Evolutionary conservation across 495 filamentous ascomycete genomes (phyloP).

Genomic region (Neurospora sp.): DNA sequence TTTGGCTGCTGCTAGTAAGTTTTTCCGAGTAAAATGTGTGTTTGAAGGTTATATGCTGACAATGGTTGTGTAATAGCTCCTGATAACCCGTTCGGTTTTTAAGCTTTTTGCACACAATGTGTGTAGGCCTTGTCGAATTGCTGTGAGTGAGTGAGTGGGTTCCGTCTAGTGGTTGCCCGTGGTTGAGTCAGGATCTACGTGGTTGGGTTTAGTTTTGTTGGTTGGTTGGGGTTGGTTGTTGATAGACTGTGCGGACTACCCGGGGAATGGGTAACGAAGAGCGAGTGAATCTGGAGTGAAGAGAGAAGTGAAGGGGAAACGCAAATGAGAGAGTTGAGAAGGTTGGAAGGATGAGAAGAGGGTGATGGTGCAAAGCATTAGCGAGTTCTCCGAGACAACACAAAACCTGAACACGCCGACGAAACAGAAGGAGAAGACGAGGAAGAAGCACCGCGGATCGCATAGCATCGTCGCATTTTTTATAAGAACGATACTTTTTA

Average conservation of each 20-base stretch:
- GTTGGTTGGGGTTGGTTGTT: neutral
- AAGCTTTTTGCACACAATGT: neutral
- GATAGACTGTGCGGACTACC: neutral
- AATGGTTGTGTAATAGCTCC: slow-evolving; percentile 5
- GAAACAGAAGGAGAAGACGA: neutral
- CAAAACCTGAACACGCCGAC: neutral
- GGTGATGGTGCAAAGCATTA: neutral
- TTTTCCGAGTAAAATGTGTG: neutral
- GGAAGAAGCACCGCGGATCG: neutral
- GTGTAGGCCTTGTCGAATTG: neutral
- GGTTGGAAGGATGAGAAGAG: neutral
- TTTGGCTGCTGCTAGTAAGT: slow-evolving; percentile 86
- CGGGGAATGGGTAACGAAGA: neutral
- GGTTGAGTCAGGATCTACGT: neutral
- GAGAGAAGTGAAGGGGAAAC: neutral
- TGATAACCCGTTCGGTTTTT: slow-evolving; percentile 18
- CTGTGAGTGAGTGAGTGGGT: neutral
- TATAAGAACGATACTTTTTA: neutral
- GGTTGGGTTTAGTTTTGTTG: neutral
- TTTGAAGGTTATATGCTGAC: neutral
- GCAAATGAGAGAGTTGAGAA: neutral
- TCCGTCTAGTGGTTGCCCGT: neutral
- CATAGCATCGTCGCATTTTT: neutral
- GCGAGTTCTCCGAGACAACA: neutral
- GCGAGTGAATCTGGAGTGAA: neutral